These are phyloP conservation scores for Turritis glabra DNA, from an alignment of 345 rosid genomes.

Conservation along the genomic window DNA sequence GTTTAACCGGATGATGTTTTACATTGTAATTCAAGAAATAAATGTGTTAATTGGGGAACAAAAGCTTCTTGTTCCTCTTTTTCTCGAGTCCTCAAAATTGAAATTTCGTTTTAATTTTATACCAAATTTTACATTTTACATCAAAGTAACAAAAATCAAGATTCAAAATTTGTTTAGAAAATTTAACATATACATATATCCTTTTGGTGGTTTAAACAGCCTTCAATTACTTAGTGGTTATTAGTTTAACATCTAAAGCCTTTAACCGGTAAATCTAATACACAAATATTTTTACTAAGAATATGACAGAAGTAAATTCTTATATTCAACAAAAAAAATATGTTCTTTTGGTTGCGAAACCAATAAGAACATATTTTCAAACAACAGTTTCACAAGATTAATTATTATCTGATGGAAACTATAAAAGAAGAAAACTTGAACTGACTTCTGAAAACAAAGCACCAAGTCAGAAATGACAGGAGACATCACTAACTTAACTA, in stretches of 20 bases:
- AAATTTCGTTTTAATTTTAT: too few relatives aligned
- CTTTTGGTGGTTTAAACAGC: neutral
- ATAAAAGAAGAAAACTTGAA: neutral
- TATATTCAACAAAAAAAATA: neutral
- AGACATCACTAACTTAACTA: constrained; percentile 13
- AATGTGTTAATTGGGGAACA: too few relatives aligned
- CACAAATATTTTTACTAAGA: neutral
- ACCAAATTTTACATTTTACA: too few relatives aligned
- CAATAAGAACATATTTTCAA: constrained; percentile 14
- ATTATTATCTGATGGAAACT: constrained; percentile 17
- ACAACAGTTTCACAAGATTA: constrained; percentile 23
- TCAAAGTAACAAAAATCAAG: neutral
- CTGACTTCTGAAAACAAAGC: constrained; percentile 10
- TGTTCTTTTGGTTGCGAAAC: neutral
- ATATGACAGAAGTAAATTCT: neutral
- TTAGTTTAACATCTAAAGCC: too few relatives aligned
- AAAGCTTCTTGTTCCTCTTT: neutral
- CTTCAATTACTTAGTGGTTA: neutral
- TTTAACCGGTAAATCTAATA: neutral
- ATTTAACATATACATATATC: too few relatives aligned
- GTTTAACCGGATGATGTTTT: neutral
- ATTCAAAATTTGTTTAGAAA: too few relatives aligned
- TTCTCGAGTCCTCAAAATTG: neutral
- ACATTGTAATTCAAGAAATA: neutral
- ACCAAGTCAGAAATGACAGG: neutral